phyloP scores from a whole-genome alignment of 1,284 basidiomycete species.

The Leccinum cinnamomeum region DNA sequence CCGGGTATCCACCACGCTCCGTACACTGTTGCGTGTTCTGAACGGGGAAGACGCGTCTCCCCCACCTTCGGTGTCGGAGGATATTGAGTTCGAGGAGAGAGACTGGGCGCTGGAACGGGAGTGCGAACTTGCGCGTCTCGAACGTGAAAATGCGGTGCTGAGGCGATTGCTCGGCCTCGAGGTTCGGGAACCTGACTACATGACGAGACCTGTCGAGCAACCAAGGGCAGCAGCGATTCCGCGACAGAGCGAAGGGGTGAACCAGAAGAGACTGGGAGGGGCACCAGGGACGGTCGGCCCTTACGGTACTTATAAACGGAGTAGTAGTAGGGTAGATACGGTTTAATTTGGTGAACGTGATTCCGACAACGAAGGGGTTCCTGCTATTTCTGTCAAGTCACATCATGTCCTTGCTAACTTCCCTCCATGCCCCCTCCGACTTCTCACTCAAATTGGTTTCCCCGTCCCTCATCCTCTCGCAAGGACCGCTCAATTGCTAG shows the following conservation, averaged over 20 bases:
- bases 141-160: constrained; percentile 84
- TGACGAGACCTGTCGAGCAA: constrained; percentile 13
- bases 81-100: constrained; percentile 22
- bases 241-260: constrained; percentile 27
- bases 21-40: constrained; percentile 70
- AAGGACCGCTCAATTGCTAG: constrained; percentile 17
- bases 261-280: constrained; percentile 39
- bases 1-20: constrained; percentile 72
- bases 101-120: constrained; percentile 86
- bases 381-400: background rate
- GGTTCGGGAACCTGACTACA: constrained; percentile 25
- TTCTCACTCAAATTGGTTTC: constrained; percentile 19
- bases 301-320: constrained; percentile 44
- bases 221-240: constrained; percentile 17
- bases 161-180: constrained; percentile 61
- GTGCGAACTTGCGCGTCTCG: constrained; percentile 79
- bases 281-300: constrained; percentile 46
- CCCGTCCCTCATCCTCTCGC: constrained; percentile 17
- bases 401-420: background rate
- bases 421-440: constrained; percentile 13
- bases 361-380: background rate
- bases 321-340: constrained; percentile 18
- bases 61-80: constrained; percentile 8
- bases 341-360: background rate
- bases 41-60: constrained; percentile 64